A percentile compares a stretch with the other conserved stretches of the same genome.
Evolutionary conservation across 352 stramenopile genomes (phyloP).

Genomic region (Phytophthora macrochlamydospora): DNA sequence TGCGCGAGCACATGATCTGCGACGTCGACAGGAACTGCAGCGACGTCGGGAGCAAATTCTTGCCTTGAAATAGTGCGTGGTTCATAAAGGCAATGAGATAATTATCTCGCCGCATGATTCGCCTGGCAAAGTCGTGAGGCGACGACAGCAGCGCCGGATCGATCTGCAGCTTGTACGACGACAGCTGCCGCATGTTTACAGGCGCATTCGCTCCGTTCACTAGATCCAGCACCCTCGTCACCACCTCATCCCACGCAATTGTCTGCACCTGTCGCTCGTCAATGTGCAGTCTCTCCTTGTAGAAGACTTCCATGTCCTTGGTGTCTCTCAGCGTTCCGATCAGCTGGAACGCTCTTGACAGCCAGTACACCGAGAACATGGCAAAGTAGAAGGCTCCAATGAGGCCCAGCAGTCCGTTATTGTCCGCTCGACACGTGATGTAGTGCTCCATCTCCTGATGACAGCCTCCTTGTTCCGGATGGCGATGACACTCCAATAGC

Average conservation of each 20-base stretch:
- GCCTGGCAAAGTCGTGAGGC: constrained; percentile 91
- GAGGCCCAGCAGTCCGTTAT: constrained; percentile 59
- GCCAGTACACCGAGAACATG: constrained; percentile 95
- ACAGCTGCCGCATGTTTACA: constrained; percentile 87
- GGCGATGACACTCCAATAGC: constrained; percentile 83
- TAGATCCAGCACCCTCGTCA: constrained; percentile 82
- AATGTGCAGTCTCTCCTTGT: constrained; percentile 92
- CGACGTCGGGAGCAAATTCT: constrained; percentile 66
- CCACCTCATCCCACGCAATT: constrained; percentile 90
- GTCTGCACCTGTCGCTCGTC: constrained; percentile 83
- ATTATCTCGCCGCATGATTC: constrained; percentile 99
- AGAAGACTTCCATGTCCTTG: constrained; percentile 91
- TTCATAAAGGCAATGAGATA: constrained; percentile 99
- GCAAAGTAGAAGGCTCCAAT: constrained; percentile 92
- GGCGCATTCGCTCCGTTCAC: constrained; percentile 71
- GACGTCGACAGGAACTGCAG: constrained; percentile 78
- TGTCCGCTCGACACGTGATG: constrained; percentile 63
- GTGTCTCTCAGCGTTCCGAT: constrained; percentile 87
- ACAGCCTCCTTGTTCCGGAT: constrained; percentile 82
- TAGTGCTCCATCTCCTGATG: constrained; percentile 73
- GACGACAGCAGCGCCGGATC: constrained; percentile 75
- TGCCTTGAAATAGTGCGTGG: constrained; percentile 92
- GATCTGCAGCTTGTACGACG: constrained; percentile 83
- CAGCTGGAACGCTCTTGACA: constrained; percentile 86
- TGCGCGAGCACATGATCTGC: constrained; percentile 86